Conservation (phyloP, 208 protist genomes). For the Hexamita inflata region DNA sequence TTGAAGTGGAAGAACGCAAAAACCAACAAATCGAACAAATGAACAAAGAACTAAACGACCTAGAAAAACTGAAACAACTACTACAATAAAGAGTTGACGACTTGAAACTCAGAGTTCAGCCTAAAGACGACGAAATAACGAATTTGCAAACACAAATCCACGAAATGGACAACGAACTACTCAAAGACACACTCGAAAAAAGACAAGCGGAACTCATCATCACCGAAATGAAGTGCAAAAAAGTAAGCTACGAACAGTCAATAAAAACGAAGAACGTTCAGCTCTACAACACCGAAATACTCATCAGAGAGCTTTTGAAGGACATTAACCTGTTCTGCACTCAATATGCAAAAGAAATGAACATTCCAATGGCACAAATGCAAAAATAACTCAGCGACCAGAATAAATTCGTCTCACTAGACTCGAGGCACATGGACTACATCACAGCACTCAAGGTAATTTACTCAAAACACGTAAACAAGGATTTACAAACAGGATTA, state of each 20-base stretch:
- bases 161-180: not conserved
- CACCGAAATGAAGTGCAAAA: not conserved
- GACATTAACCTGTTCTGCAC: too few species aligned
- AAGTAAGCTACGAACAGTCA: not conserved
- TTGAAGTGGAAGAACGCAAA: not conserved
- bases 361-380: too few species aligned
- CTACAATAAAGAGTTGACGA: not conserved
- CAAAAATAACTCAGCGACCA: too few species aligned
- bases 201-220: not conserved
- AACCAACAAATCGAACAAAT: not conserved
- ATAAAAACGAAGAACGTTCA: not conserved
- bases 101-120: not conserved
- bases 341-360: too few species aligned
- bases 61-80: not conserved
- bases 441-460: not conserved
- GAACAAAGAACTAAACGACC: not conserved
- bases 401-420: too few species aligned
- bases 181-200: not conserved
- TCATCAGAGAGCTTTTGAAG: too few species aligned
- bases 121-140: not conserved
- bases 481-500: too few species aligned
- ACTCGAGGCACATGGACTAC: too few species aligned
- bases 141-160: not conserved
- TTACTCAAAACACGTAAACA: not conserved
- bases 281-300: too few species aligned